Base-by-base conservation (phyloP, 129 eudicot genomes). In the Lactuca saligna region DNA sequence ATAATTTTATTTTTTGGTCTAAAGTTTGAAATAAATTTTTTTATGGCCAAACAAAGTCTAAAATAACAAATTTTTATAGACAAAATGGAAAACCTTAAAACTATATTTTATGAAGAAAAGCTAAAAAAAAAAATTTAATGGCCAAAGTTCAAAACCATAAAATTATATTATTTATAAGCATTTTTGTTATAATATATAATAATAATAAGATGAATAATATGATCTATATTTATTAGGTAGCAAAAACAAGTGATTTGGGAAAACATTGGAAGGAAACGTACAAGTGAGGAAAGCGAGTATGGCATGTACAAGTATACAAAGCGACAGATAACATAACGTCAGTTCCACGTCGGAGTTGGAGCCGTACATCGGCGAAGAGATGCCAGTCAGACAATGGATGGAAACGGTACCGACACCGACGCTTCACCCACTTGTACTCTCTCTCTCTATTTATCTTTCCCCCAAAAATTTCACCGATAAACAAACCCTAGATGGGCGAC, bases 401-500 rank as follows among this genome's bases (percentile, higher is more conserved):
- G 64, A 37, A 68, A 61, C 80, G 80, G 79, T 75, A 75, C 79
- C 79, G 79, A 75, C 79, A 76, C 70, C 65, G 75, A 76, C 80
- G 80, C 80, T 60, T 76, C 69, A 76, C 63, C 75, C 65, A 76
- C 75, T 68, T 76, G 81, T 78, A 55, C 76, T 7, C 33, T 31
- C 56, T 73, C 75, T 54, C 72, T 55, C 75, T 69, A 49, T 66
- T 46, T 72, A 66, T 58, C 68, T 73, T 71, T 68, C 11, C 55
- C 60, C 75, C 57, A 0, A 49, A 42, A 3, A n/a, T 66, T 63
- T 14, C 48, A 50, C 78, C 75, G 66, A 46, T 56, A 39, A 65
- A 61, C 75, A 61, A 66, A 79, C 75, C 79, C 78, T 53, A 75
- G 63, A 79, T 63, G 58, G 81, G 77, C 86, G 84, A 80, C n/a